Base-by-base conservation (phyloP, 805 yeast genomes). In the Vanderwaltozyma polyspora region DNA sequence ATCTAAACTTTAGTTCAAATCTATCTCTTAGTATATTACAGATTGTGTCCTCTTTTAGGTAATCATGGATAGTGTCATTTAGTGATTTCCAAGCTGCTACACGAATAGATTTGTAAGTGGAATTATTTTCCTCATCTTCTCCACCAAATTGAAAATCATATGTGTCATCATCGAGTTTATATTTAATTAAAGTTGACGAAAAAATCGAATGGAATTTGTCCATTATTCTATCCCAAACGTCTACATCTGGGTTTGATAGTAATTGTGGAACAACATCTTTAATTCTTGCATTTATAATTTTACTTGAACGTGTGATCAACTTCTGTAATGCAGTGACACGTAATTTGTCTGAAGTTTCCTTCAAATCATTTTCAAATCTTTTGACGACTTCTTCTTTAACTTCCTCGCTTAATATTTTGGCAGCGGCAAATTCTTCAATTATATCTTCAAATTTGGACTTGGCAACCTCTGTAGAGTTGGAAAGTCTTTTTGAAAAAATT, bases 1-100 rank as follows among this genome's bases (percentile, higher is more conserved):
- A 91, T 46, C 89, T 68, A 63, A 91, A 89, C 28, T 59, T 64
- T 37, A 76, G 83, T 46, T 89, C 96, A 60, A 91, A 89, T 38
- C 73, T 64, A 39, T 83, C 93, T 51, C 83, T 76, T 51, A 89
- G 58, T 18, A 84, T 67, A 34, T 67, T 63, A 2, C 79, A 64
- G 6, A 82, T 71, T 15, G 70, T 73, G 34, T 82, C 94, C 39
- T 74, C 79, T 19, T 74, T 68, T 32, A 82, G 57, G 43, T 71
- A 68, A 36, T 79, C 80, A 44, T 69, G 77, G 29, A 80, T 64
- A 18, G 72, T 63, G 8, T 64, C 67, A 39, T 74, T 67, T 40
- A 86, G 72, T 18, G 64, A 59, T 21, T 59, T 53, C 96, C 97
- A 89, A 3, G 83, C 70, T 23, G 62, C 57, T 43, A 62, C 64